These are phyloP conservation scores for Endotrypanum monterogeii DNA, from an alignment of 208 protist genomes.

Conservation along the genomic window DNA sequence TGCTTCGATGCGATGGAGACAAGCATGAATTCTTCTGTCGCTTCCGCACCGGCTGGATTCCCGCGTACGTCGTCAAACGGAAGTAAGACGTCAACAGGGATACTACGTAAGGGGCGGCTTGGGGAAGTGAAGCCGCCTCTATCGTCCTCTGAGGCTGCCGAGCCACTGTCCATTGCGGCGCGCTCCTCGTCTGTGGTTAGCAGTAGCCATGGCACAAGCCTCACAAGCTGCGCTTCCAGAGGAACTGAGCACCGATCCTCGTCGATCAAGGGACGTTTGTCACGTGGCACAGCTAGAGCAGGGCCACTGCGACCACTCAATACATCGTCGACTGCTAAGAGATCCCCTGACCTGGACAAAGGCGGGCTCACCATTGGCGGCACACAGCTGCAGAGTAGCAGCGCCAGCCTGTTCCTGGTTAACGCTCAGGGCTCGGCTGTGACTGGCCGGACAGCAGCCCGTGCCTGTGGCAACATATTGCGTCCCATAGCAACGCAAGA, in stretches of 20 bases:
- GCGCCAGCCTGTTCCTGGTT: constrained; percentile 7
- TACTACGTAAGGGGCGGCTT: constrained; percentile 43
- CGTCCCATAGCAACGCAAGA: background rate
- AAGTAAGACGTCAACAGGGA: constrained; percentile 38
- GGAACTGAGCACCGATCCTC: constrained; percentile 1
- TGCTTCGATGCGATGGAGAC: constrained; percentile 15
- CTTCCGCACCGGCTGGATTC: constrained; percentile 40
- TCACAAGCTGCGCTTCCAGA: constrained; percentile 10
- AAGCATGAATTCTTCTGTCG: constrained; percentile 32
- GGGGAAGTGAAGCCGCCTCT: constrained; percentile 7
- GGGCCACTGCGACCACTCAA: constrained; percentile 4
- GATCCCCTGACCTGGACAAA: background rate
- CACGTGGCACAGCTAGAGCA: constrained; percentile 14
- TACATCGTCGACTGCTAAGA: background rate
- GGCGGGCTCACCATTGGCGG: constrained; percentile 20
- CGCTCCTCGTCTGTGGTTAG: constrained; percentile 5
- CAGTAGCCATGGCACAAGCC: constrained; percentile 1
- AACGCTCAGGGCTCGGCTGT: constrained; percentile 3
- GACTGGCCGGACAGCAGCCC: constrained; percentile 14
- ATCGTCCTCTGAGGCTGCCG: background rate
- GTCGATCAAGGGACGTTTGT: constrained; percentile 20
- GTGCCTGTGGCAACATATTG: background rate
- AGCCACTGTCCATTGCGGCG: background rate
- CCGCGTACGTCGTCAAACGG: constrained; percentile 35
- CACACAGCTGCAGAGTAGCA: constrained; percentile 14